Evolutionary conservation across 1,284 basidiomycete species (phyloP), one percentile per base, ranked within the genome.

Genomic region (Puccinia coronata): DNA sequence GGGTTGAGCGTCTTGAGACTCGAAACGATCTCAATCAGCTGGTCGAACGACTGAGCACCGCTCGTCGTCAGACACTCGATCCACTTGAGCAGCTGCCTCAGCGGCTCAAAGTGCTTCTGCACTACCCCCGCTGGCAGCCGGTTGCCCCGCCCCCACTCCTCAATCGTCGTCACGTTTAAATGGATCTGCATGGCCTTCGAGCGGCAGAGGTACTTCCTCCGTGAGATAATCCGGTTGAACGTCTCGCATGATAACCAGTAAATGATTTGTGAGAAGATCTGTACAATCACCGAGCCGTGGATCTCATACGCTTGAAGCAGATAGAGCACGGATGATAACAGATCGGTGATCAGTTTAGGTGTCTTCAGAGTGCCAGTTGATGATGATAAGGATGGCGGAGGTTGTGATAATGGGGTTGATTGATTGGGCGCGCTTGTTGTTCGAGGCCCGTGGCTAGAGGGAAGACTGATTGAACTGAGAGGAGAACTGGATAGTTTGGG

Each of bases 221-320:
- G 90, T 2, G 92, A 93, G 43, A 98, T 87, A 53, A 98, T 90
- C 43, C 96, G 92, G 87, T 99, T 99, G 88, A 98, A 99, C 43
- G 94, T 90, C 87, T 99, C 96, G 86, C 93, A 88, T 18, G 88
- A 87, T 79, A 88, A 85, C 94, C 94, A 96, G 85, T 94, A 96
- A 88, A 96, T 91, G 25, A 97, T 91, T 87, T 99, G 96, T 0
- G 95, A 96, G 90, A 96, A 96, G 63, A 95, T 89, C 86, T 99
- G 96, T 20, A 93, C 91, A 82, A 92, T 92, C 65, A 98, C 89
- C 1, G 90, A 92, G 14, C 96, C 96, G 85, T 98, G 98, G 83
- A 98, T 90, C 82, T 96, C 93, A 83, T 96, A 94, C 28, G 95
- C 88, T 69, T 92, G 91, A 16, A 99, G 88, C 43, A 98, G 87